Evolutionary conservation across 2,329 filamentous ascomycete species (phyloP).

Genomic region (Diaporthe helianthi): DNA sequence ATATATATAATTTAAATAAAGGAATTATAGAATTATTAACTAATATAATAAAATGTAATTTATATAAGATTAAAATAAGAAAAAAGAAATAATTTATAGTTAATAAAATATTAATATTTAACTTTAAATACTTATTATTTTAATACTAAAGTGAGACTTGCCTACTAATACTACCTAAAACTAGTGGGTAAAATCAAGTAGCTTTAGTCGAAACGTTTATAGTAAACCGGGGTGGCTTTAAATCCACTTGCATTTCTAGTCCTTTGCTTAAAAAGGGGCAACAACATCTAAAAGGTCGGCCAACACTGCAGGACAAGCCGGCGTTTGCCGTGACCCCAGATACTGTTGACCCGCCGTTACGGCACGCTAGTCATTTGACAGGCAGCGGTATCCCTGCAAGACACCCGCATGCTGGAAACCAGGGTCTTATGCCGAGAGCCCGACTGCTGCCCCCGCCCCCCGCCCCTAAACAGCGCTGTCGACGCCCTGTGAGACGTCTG

Average conservation of each 20-base stretch:
- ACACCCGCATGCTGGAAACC: background rate
- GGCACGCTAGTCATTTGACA: constrained; percentile 19
- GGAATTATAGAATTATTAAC: too few species aligned
- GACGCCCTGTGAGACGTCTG: background rate
- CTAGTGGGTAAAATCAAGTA: too few species aligned
- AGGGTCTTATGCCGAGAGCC: background rate
- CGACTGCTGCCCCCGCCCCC: background rate
- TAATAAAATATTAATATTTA: too few species aligned
- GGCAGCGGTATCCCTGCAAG: constrained; percentile 24
- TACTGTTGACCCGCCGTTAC: constrained; percentile 20
- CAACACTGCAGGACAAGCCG: background rate
- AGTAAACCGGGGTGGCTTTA: background rate
- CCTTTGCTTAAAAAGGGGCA: background rate
- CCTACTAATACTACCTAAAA: too few species aligned
- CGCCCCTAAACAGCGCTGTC: background rate
- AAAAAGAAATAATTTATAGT: too few species aligned
- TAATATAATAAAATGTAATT: too few species aligned
- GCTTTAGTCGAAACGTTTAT: too few species aligned
- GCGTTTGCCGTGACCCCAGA: constrained; percentile 2
- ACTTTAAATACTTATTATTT: too few species aligned
- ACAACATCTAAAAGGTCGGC: background rate
- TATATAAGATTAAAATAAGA: too few species aligned
- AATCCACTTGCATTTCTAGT: background rate
- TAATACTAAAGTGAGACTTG: too few species aligned
- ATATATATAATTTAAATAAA: too few species aligned